Evolutionary conservation across 2,329 filamentous ascomycete genomes (phyloP).

Genomic region (Ophiostoma ulmi): DNA sequence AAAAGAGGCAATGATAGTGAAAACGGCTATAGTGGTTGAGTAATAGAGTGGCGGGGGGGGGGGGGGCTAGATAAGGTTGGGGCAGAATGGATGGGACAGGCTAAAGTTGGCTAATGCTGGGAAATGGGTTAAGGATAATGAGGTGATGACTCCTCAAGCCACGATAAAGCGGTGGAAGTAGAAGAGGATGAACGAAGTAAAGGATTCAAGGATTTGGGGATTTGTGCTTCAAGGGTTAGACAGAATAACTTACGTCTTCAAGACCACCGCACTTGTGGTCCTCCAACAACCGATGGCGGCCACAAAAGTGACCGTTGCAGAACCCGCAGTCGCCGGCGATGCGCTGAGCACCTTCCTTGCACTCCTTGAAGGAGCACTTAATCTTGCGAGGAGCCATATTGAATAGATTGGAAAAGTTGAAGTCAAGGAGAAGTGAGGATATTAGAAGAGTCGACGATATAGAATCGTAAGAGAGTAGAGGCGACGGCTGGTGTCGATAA

Average conservation of each 20-base stretch:
- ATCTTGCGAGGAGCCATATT: conserved; percentile 69
- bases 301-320: conserved; percentile 90
- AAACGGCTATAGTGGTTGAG: background rate
- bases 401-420: conserved; percentile 15
- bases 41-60: background rate
- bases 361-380: conserved; percentile 83
- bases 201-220: too few species aligned
- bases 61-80: conserved; percentile 21
- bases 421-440: background rate
- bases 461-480: background rate
- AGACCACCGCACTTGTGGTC: conserved; percentile 89
- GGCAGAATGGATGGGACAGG: background rate
- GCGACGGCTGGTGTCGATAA: background rate
- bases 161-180: background rate
- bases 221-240: background rate
- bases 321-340: conserved; percentile 97
- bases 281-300: conserved; percentile 88
- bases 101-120: background rate
- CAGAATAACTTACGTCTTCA: conserved; percentile 64
- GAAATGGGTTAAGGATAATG: background rate
- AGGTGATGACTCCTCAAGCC: background rate
- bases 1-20: conserved; percentile 18
- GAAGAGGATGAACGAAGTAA: background rate
- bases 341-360: conserved; percentile 79
- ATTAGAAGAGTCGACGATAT: background rate